A percentile compares a stretch with the other conserved stretches of the same genome.
Conservation (phyloP, 257 asterid genomes). For the Fraxinus excelsior region DNA sequence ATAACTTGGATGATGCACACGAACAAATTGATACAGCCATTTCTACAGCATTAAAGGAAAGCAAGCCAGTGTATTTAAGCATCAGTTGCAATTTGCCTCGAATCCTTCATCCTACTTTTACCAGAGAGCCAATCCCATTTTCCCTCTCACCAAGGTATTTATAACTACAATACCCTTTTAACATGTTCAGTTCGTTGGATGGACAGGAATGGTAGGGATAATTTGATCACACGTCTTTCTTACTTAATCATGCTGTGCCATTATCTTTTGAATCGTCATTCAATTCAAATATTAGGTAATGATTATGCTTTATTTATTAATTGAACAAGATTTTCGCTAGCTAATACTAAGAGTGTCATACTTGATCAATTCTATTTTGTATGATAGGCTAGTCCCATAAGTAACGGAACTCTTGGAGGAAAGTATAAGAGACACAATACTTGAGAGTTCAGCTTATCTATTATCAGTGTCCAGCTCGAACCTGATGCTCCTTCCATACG, state of each 20-base stretch:
- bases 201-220: no score
- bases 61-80: constrained; percentile 82
- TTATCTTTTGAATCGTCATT: no score
- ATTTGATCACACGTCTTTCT: no score
- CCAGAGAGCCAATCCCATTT: constrained; percentile 74
- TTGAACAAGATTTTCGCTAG: neutral
- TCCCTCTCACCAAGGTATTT: constrained; percentile 55
- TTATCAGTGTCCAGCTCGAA: neutral
- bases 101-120: constrained; percentile 69
- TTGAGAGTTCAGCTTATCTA: neutral
- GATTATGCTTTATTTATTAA: no score
- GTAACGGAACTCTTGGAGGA: neutral
- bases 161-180: neutral
- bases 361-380: no score
- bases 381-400: neutral
- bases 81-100: constrained; percentile 80
- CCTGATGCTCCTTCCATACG: no score
- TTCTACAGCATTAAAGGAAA: constrained; percentile 74
- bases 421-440: neutral
- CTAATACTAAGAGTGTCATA: neutral
- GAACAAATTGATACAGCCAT: constrained; percentile 82
- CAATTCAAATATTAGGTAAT: no score
- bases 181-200: no score
- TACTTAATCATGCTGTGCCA: no score
- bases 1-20: constrained; percentile 80